A percentile compares a stretch with the other conserved stretches of the same genome.
phyloP scores from a whole-genome alignment of 2,329 filamentous ascomycete genomes.

The Bipolaris oryzae region DNA sequence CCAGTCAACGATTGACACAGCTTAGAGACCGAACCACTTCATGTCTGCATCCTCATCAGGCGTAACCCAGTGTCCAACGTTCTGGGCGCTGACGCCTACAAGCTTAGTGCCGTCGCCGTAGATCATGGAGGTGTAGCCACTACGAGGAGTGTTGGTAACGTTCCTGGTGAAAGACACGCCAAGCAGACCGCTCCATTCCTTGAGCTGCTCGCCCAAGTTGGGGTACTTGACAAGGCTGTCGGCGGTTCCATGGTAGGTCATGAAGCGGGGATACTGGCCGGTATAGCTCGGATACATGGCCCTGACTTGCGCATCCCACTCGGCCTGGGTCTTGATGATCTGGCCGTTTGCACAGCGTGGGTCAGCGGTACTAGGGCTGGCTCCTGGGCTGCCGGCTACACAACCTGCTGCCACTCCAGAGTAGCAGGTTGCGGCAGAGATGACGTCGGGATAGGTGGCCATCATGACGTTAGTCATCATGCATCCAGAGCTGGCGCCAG shows the following conservation, averaged over 20 bases:
- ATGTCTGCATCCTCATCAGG: conserved; percentile 16
- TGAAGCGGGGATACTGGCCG: conserved; percentile 45
- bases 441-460: conserved; percentile 37
- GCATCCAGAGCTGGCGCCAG: conserved; percentile 33
- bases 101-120: conserved; percentile 38
- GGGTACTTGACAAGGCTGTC: conserved; percentile 40
- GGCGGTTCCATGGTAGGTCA: conserved; percentile 46
- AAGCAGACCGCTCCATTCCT: conserved; percentile 38
- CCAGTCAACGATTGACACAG: background rate
- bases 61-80: conserved; percentile 37
- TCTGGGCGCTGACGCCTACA: conserved; percentile 29
- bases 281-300: conserved; percentile 47
- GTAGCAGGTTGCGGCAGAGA: conserved; percentile 35
- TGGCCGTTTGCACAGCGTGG: conserved; percentile 29
- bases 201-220: conserved; percentile 36
- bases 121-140: conserved; percentile 33
- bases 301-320: conserved; percentile 44
- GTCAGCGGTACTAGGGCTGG: conserved; percentile 25
- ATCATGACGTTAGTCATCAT: conserved; percentile 45
- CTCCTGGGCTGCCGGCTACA: conserved; percentile 51
- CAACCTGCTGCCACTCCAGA: conserved; percentile 39
- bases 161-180: conserved; percentile 24
- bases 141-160: conserved; percentile 29
- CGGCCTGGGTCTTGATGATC: conserved; percentile 22
- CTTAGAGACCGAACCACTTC: conserved; percentile 17